Conservation (phyloP, 345 rosid species). For the Adansonia digitata region DNA sequence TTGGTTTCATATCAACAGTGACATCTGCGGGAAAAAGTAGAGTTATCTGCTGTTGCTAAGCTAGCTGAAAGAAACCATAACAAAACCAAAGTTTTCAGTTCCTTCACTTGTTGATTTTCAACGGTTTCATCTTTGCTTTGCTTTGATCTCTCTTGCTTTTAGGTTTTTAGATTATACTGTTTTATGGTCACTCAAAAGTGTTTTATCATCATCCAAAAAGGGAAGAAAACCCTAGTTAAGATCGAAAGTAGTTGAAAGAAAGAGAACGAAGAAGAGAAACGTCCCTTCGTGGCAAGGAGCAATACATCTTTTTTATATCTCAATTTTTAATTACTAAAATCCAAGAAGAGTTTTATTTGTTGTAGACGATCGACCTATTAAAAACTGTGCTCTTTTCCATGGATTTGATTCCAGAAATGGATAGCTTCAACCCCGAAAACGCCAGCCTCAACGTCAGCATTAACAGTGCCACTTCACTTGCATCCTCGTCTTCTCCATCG, state of each 20-base stretch:
- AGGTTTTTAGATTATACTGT: background rate
- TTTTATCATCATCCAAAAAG: too few relatives aligned
- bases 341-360: background rate
- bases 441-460: background rate
- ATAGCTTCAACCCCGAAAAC: conserved; percentile 7
- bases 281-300: background rate
- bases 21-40: conserved; percentile 9
- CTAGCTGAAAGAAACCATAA: conserved; percentile 15
- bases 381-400: background rate
- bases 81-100: background rate
- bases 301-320: too few relatives aligned
- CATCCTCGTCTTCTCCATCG: conserved; percentile 4
- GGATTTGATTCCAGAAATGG: conserved; percentile 24
- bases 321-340: background rate
- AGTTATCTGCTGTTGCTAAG: background rate
- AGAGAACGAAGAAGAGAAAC: background rate
- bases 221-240: conserved; percentile 18
- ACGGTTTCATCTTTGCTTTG: conserved; percentile 1
- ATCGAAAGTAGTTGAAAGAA: background rate
- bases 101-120: background rate
- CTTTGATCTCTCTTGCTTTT: too few relatives aligned
- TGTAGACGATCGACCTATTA: too few relatives aligned
- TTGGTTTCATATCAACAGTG: conserved; percentile 16
- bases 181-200: background rate
- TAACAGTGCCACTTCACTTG: background rate